phyloP scores from a whole-genome alignment of 345 rosid genomes.

The Anacardium occidentale region DNA sequence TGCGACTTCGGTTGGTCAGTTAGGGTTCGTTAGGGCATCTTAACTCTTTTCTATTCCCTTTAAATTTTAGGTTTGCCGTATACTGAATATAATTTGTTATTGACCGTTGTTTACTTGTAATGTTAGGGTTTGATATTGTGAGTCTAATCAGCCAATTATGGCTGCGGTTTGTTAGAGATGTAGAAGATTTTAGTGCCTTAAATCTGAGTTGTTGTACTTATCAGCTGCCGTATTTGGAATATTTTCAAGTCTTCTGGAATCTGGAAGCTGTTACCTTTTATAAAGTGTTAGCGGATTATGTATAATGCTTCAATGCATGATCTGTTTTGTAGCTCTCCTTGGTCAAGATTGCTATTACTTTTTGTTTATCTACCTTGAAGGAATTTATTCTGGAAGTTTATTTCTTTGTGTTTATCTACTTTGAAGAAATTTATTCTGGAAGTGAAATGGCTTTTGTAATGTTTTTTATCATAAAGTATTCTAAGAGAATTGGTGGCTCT shows the following conservation, averaged over 20 bases:
- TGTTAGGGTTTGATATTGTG: neutral
- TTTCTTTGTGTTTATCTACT: neutral
- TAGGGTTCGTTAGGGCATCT: constrained; percentile 7
- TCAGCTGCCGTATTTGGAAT: neutral
- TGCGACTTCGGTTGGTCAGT: neutral
- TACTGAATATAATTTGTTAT: neutral
- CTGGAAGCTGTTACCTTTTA: neutral
- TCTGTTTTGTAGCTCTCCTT: neutral
- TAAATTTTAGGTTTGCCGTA: neutral
- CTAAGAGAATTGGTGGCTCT: neutral
- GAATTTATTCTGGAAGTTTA: neutral
- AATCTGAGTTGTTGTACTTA: neutral
- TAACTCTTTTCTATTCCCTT: neutral
- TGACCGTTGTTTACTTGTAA: neutral
- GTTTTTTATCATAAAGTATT: neutral
- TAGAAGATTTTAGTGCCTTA: neutral
- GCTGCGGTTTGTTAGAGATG: neutral
- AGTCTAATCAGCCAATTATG: neutral
- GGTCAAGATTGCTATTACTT: neutral
- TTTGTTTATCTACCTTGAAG: neutral
- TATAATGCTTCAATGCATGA: neutral
- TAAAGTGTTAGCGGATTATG: neutral
- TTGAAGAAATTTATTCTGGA: neutral
- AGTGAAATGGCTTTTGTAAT: neutral
- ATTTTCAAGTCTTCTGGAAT: neutral